Conservation (phyloP, 352 stramenopile genomes). For the Phytophthora quininea region DNA sequence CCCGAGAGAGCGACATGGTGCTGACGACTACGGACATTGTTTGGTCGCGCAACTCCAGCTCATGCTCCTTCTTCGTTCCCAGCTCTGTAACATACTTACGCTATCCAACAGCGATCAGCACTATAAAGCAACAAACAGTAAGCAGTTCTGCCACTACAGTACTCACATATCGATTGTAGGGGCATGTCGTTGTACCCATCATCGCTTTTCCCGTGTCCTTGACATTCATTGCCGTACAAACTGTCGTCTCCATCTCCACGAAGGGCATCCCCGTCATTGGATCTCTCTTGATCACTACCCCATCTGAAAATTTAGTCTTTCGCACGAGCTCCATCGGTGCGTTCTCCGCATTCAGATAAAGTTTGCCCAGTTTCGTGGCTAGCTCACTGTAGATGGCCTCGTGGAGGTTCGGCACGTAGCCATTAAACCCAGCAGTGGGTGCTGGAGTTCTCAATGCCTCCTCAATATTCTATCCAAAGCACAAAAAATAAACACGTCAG, state of each 20-base stretch:
- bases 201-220: constrained; percentile 2
- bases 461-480: constrained; percentile 25
- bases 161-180: constrained; percentile 25
- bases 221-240: constrained; percentile 4
- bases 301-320: constrained; percentile 5
- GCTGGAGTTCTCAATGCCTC: constrained; percentile 19
- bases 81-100: constrained; percentile 28
- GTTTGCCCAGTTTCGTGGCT: constrained; percentile 5
- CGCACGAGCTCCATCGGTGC: not conserved
- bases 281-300: constrained; percentile 17
- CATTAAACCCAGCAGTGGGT: constrained; percentile 12
- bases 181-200: constrained; percentile 13
- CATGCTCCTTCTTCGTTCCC: constrained; percentile 25
- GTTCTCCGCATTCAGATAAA: constrained; percentile 17
- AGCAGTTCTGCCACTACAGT: not conserved
- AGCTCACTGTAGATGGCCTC: constrained; percentile 29
- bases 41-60: constrained; percentile 22
- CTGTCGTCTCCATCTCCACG: constrained; percentile 18
- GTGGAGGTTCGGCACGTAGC: constrained; percentile 24
- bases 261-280: constrained; percentile 10
- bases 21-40: constrained; percentile 11
- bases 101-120: no score
- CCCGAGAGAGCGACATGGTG: constrained; percentile 19
- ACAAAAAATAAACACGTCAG: not conserved
- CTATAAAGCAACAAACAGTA: no score